Conservation (phyloP, 2,329 filamentous ascomycete species). For the Hortaea werneckii region DNA sequence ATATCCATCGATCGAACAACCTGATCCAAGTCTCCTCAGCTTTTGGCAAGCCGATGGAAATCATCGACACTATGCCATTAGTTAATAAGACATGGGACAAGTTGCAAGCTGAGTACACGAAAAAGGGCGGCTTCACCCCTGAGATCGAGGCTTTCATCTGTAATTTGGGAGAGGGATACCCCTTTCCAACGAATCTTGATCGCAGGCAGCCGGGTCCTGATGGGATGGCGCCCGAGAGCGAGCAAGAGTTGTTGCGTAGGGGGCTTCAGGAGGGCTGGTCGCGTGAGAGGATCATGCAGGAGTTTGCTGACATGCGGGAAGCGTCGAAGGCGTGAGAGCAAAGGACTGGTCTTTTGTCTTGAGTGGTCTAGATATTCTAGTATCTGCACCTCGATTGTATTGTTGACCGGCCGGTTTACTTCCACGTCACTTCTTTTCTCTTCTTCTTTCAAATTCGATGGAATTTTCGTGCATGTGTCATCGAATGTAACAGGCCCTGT, state of each 20-base stretch:
- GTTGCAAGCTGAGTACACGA: conserved; percentile 24
- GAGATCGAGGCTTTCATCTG: conserved; percentile 39
- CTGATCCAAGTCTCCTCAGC: conserved; percentile 52
- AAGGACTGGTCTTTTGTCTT: no score
- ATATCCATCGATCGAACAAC: conserved; percentile 48
- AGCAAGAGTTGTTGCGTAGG: conserved; percentile 42
- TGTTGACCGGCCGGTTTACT: no score
- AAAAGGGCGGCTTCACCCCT: conserved; percentile 29
- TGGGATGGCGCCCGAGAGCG: conserved; percentile 51
- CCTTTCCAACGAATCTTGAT: conserved; percentile 54
- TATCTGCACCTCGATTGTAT: no score
- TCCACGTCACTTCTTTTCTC: no score
- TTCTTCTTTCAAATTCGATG: no score
- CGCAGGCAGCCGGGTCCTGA: conserved; percentile 44
- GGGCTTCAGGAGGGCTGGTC: conserved; percentile 35
- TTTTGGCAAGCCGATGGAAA: conserved; percentile 56
- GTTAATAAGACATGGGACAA: conserved; percentile 38
- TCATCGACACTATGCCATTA: conserved; percentile 42
- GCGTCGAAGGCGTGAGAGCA: conserved; percentile 11
- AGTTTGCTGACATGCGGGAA: conserved; percentile 15
- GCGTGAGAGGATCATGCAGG: conserved; percentile 29
- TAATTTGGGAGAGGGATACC: conserved; percentile 48
- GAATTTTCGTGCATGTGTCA: no score
- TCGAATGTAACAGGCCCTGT: no score
- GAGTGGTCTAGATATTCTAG: no score